Evolutionary conservation across 2,329 filamentous ascomycete genomes (phyloP), one percentile per base, ranked within the genome.

Genomic region (Ophiobolus disseminans): DNA sequence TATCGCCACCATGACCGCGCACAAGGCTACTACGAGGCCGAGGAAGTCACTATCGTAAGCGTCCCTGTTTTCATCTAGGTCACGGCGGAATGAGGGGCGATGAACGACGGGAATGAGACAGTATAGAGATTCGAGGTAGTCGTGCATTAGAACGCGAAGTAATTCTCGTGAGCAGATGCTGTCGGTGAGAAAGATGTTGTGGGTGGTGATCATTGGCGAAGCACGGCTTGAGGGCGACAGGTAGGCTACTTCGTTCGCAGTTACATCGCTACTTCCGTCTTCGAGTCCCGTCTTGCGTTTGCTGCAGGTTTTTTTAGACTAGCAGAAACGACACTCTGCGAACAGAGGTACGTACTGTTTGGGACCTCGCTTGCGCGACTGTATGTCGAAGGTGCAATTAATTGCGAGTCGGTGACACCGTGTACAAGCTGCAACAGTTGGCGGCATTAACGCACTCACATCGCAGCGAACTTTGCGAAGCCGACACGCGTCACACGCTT

Each of bases 81-180:
- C 14, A 20, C 17, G n/a, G 30, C 31, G 31, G 22, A 44, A 44
- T 9, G 41, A 36, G 16, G 41, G 41, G 10, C 30, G 41, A 17
- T 44, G 41, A 16, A 36, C 20, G 19, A 44, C 41, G 6, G 41
- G 41, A 17, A 44, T 44, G 10, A 44, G 31, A 4, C 30, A 31
- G 21, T 44, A 44, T n/a, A 44, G 16, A n/a, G 11, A 37, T n/a
- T 19, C 10, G 20, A 44, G 30, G 20, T 36, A 44, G 21, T 44
- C 41, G 7, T 30, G 16, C 20, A 36, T 23, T 14, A 44, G n/a
- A 36, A 13, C 3, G 7, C 22, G 30, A n/a, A 44, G 20, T 23
- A 44, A 31, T n/a, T 34, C 30, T 34, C 30, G 10, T 8, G 30
- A 17, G 30, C 30, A 34, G 14, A 34, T 11, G 14, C 14, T 17